Evolutionary conservation across 352 stramenopile genomes (phyloP).

Genomic region (Phytopythium aichiense): DNA sequence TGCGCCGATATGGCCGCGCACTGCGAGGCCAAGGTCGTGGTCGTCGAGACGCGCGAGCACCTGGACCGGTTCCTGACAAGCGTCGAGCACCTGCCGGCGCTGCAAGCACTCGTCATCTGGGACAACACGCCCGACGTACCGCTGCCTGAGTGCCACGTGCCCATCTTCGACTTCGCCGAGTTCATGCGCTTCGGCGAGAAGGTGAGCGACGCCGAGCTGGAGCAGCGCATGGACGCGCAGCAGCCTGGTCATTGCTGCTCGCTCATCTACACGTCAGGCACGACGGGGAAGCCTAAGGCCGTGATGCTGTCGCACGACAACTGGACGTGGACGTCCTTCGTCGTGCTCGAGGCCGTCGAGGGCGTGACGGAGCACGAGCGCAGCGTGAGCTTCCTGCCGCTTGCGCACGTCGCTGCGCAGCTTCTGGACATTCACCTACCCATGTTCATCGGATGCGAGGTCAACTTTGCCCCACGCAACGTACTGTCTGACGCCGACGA

Average conservation of each 20-base stretch:
- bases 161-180: constrained; percentile 56
- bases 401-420: constrained; percentile 80
- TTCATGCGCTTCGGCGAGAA: constrained; percentile 49
- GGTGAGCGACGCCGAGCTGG: constrained; percentile 23
- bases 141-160: constrained; percentile 27
- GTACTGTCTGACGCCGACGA: neutral
- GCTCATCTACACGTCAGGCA: constrained; percentile 91
- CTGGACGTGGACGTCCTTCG: constrained; percentile 63
- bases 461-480: constrained; percentile 59
- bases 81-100: constrained; percentile 48
- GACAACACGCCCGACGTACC: constrained; percentile 32
- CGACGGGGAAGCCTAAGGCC: constrained; percentile 58
- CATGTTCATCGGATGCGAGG: constrained; percentile 49
- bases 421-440: constrained; percentile 78
- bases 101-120: constrained; percentile 80
- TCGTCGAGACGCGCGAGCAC: constrained; percentile 65
- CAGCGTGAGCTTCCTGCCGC: constrained; percentile 75
- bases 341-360: constrained; percentile 44
- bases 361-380: constrained; percentile 49
- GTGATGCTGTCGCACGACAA: constrained; percentile 81
- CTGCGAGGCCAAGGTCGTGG: constrained; percentile 70
- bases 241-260: constrained; percentile 64
- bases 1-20: constrained; percentile 82
- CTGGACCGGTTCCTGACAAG: constrained; percentile 74
- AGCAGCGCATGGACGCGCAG: constrained; percentile 41